phyloP scores from a whole-genome alignment of 2,329 filamentous ascomycete genomes.

The Diaporthe destruens region DNA sequence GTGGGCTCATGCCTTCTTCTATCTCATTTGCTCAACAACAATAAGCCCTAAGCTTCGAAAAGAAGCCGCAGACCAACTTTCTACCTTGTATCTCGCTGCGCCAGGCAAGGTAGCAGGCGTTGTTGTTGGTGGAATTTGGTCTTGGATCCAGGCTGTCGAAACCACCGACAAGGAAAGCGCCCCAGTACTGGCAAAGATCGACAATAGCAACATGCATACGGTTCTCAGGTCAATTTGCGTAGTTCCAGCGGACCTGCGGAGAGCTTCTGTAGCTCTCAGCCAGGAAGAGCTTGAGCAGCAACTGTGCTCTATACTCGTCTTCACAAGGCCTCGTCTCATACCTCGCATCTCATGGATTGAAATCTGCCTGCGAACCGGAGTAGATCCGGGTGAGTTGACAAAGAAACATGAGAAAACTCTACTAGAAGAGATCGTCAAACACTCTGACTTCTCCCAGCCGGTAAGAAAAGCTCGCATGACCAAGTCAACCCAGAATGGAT shows the following conservation, averaged over 20 bases:
- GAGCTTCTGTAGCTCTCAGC: conserved; percentile 60
- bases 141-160: conserved; percentile 78
- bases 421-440: conserved; percentile 73
- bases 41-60: conserved; percentile 74
- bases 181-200: conserved; percentile 73
- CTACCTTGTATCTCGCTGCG: conserved; percentile 72
- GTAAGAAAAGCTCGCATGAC: conserved; percentile 25
- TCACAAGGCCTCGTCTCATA: conserved; percentile 83
- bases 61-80: conserved; percentile 71
- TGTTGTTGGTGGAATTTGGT: conserved; percentile 82
- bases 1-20: conserved; percentile 91
- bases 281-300: conserved; percentile 72
- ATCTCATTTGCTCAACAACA: conserved; percentile 74
- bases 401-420: conserved; percentile 72
- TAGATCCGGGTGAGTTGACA: conserved; percentile 86
- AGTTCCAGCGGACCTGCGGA: conserved; percentile 62
- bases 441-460: conserved; percentile 44
- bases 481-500: not conserved
- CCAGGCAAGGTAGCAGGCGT: conserved; percentile 71
- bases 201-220: conserved; percentile 72
- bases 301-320: conserved; percentile 80
- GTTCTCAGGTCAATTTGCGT: conserved; percentile 74
- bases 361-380: conserved; percentile 80
- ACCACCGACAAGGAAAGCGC: conserved; percentile 83
- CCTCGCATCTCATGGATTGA: conserved; percentile 90